Conservation (phyloP, 2,329 filamentous ascomycete species). For the Botryotinia calthae region DNA sequence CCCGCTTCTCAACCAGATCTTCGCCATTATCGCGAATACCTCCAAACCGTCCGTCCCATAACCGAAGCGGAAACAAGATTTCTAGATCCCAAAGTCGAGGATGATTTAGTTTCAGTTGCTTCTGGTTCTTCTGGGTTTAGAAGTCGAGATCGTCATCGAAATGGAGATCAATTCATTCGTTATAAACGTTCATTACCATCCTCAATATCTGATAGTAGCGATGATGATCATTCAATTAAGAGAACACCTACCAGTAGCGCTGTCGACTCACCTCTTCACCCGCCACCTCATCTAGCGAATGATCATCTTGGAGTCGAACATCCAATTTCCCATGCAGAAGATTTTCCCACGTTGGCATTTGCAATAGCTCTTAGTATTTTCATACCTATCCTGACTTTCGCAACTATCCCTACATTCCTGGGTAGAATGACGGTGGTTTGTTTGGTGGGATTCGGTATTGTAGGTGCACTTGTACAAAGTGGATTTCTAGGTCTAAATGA, state of each 20-base stretch:
- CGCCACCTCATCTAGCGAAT: constrained; percentile 1
- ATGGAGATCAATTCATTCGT: constrained; percentile 18
- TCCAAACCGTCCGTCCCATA: constrained; percentile 53
- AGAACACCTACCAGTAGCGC: not conserved
- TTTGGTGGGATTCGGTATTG: constrained; percentile 50
- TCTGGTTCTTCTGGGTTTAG: constrained; percentile 18
- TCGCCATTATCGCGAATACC: constrained; percentile 52
- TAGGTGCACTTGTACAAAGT: constrained; percentile 29
- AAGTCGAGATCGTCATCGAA: constrained; percentile 17
- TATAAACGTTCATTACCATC: constrained; percentile 6
- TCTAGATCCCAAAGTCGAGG: constrained; percentile 30
- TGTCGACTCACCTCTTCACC: constrained; percentile 4
- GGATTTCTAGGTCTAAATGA: constrained; percentile 20
- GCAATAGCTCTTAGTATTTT: constrained; percentile 53
- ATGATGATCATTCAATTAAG: not conserved
- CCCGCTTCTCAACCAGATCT: constrained; percentile 52
- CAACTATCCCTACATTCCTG: constrained; percentile 54
- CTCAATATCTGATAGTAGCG: not conserved
- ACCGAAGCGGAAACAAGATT: constrained; percentile 51
- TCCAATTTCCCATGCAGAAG: constrained; percentile 36
- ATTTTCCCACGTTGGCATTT: constrained; percentile 40
- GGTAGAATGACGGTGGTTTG: constrained; percentile 57
- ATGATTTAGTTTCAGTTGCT: constrained; percentile 36
- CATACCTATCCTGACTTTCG: constrained; percentile 57
- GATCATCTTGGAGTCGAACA: not conserved